Base-by-base conservation (phyloP, 345 rosid species). In the Lepidium didymum region DNA sequence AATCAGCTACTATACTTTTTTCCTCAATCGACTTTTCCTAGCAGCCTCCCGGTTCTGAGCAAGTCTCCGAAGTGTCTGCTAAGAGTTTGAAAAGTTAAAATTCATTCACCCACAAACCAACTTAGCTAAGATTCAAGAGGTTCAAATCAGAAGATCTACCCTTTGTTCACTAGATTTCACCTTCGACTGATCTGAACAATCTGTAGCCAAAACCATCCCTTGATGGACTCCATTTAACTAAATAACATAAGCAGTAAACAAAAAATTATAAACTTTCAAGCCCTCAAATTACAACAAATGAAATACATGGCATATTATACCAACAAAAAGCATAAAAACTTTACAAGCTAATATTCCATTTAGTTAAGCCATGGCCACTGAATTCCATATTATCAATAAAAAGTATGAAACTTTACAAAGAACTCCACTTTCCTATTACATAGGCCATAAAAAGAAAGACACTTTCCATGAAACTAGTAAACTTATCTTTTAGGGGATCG, bases 21-120 rank as follows among this genome's bases (percentile, higher is more conserved):
- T 92, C 76, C 98, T 83, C 58, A 88, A 78, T 23, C 98, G 83
- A 72, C 97, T 88, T 79, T 87, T 92, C 78, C 92, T 86, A 5
- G 97, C 98, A 70, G 97, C 98, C 72, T 92, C 98, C 14, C 98
- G 78, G 76, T 92, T 90, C 74, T 90, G 97, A 54, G 96, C 97
- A 60, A 92, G 70, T 80, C 98, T 75, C 37, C 97, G 78, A 52
- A 92, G 92, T 3, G 79, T 77, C 97, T 92, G 79, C 50, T 52
- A 47, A 44, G 45, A 41, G 69, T 12, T 33, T 21, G 5, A 74
- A 42, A 59, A 7, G 19, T 75, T n/a, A 63, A 46, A 37, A 0
- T 33, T 55, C 56, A 62, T 55, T 21, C 43, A 75, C 5, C 9
- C 23, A 47, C 8, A 19, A 29, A n/a, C 35, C 9, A 56, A 2